phyloP scores from a whole-genome alignment of 805 yeast genomes.

The Candida awuae region DNA sequence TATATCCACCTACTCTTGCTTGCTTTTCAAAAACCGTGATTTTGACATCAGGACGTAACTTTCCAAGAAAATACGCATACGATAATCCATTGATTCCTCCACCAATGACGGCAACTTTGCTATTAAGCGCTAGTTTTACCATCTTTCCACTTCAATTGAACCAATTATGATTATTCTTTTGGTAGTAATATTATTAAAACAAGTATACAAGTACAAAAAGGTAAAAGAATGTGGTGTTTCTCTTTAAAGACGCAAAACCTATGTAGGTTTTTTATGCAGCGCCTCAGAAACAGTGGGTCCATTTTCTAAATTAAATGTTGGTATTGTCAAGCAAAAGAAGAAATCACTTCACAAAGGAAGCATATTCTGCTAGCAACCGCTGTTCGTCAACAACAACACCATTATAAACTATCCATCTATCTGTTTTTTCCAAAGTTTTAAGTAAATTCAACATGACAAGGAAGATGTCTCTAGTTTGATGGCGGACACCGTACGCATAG shows the following conservation, averaged over 20 bases:
- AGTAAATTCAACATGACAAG: slow-evolving; percentile 33
- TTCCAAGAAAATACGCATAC: slow-evolving; percentile 57
- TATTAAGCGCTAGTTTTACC: slow-evolving; percentile 17
- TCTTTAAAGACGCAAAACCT: too few species aligned
- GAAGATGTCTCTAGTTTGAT: slow-evolving; percentile 17
- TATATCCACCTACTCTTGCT: slow-evolving; percentile 70
- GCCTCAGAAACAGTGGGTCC: too few species aligned
- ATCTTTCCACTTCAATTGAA: neutral
- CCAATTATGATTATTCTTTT: too few species aligned
- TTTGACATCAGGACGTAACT: slow-evolving; percentile 67
- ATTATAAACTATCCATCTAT: slow-evolving; percentile 34
- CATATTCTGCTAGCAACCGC: neutral
- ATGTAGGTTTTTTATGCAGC: too few species aligned
- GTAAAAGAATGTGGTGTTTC: too few species aligned
- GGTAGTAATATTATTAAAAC: too few species aligned
- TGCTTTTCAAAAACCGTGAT: slow-evolving; percentile 56
- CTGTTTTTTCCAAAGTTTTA: slow-evolving; percentile 29
- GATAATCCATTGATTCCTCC: slow-evolving; percentile 84
- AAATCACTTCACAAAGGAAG: too few species aligned
- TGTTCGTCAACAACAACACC: slow-evolving; percentile 3
- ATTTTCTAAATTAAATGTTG: too few species aligned
- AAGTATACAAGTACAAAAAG: too few species aligned
- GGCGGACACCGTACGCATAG: slow-evolving; percentile 23
- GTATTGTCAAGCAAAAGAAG: too few species aligned
- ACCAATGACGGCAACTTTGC: slow-evolving; percentile 67